Percentiles rank a stretch among this genome's conserved stretches.
These are phyloP conservation scores for Bolboschoenoplectus hybrid DNA, from an alignment of 202 grass and related monocot species.

Conservation along the genomic window DNA sequence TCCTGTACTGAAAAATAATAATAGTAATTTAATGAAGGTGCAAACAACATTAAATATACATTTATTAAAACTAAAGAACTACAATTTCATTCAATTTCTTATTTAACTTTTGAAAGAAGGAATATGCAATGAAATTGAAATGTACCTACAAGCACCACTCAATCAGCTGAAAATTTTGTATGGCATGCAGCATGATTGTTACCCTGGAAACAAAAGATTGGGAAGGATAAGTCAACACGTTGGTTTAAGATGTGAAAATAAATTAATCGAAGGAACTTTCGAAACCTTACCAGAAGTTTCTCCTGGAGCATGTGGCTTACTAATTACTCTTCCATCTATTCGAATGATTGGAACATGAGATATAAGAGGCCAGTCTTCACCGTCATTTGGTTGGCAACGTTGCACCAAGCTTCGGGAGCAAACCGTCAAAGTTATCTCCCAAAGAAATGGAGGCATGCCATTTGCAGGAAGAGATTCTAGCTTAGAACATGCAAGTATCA, in stretches of 20 bases:
- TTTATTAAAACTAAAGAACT: too few relatives aligned
- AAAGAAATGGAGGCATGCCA: conserved; percentile 2
- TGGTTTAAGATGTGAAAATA: neutral
- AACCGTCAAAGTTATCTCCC: neutral
- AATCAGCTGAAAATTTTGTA: neutral
- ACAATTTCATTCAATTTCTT: too few relatives aligned
- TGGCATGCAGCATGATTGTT: neutral
- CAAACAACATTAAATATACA: too few relatives aligned
- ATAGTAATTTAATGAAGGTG: too few relatives aligned
- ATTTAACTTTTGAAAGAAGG: too few relatives aligned
- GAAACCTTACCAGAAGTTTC: neutral
- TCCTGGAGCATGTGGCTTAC: neutral
- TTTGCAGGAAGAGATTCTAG: neutral
- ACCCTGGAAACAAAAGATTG: neutral
- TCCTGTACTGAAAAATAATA: too few relatives aligned
- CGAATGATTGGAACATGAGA: conserved; percentile 6
- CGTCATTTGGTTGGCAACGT: neutral
- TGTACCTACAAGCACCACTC: neutral
- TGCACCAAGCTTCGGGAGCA: neutral
- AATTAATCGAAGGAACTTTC: neutral
- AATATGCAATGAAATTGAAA: neutral
- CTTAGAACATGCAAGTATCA: neutral
- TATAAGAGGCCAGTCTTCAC: conserved; percentile 10
- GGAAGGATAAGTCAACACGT: neutral
- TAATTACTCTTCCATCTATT: neutral